phyloP scores from a whole-genome alignment of 495 filamentous ascomycete species.

The Aspergillus homomorphus region DNA sequence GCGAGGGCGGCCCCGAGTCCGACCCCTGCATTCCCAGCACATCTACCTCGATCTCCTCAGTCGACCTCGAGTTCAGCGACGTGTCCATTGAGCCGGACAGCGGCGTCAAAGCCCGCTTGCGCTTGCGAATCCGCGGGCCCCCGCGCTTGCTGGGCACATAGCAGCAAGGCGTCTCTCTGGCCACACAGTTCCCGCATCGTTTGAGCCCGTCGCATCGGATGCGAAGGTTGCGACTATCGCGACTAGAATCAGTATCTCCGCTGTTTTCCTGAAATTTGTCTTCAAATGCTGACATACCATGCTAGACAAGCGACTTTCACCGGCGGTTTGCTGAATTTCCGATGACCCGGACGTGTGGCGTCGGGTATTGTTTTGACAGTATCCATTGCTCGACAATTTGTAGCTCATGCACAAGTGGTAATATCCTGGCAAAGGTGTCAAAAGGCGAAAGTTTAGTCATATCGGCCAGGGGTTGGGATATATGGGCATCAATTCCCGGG shows the following conservation, averaged over 20 bases:
- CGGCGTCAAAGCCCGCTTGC: neutral
- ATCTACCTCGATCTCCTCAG: neutral
- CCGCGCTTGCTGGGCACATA: conserved; percentile 45
- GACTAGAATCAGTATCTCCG: neutral
- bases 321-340: conserved; percentile 31
- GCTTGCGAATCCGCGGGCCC: conserved; percentile 30
- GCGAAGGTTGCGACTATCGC: conserved; percentile 36
- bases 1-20: neutral
- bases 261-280: too few species aligned
- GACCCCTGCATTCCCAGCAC: neutral
- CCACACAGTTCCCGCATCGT: conserved; percentile 39
- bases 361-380: neutral
- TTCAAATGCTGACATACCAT: conserved; percentile 36
- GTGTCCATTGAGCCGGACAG: neutral
- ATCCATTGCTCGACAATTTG: neutral
- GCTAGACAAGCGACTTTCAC: conserved; percentile 50
- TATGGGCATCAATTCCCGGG: neutral
- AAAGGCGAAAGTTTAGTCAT: too few species aligned
- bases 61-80: neutral
- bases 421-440: neutral
- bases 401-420: neutral
- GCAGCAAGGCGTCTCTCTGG: conserved; percentile 38
- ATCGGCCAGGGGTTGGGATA: neutral
- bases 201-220: conserved; percentile 46
- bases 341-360: conserved; percentile 2